phyloP scores from a whole-genome alignment of 164 flowering plant species.

The Aristolochia fimbriata region DNA sequence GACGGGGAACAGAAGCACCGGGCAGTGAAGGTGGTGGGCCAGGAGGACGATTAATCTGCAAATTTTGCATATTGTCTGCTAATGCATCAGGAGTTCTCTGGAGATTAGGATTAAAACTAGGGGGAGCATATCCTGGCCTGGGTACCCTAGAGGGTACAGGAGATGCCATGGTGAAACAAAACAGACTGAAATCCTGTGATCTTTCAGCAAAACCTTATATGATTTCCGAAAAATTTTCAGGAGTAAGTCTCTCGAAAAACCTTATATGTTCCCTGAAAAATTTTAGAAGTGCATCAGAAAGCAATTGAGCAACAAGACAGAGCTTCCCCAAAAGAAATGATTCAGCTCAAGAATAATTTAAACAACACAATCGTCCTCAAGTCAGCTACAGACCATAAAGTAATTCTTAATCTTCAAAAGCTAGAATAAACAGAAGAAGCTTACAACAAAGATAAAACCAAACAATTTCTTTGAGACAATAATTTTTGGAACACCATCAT shows the following conservation, averaged over 20 bases:
- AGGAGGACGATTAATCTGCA: conserved; percentile 41
- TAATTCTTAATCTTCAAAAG: too few species aligned
- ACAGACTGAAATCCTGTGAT: conserved; percentile 3
- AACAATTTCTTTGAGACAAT: too few species aligned
- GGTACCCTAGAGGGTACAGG: conserved; percentile 65
- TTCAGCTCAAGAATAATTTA: too few species aligned
- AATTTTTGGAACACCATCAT: too few species aligned
- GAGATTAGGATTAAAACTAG: conserved; percentile 46
- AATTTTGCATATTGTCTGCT: conserved; percentile 51
- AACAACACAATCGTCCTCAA: too few species aligned
- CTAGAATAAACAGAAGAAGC: too few species aligned
- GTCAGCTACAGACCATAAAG: too few species aligned
- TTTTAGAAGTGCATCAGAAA: too few species aligned
- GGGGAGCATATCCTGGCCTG: conserved; percentile 43
- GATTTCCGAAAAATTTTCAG: conserved; percentile 3
- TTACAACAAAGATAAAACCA: too few species aligned
- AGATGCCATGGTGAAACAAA: conserved; percentile 43
- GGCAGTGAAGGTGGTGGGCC: conserved; percentile 24
- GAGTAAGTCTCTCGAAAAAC: conserved; percentile 1
- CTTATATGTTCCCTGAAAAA: conserved; percentile 7
- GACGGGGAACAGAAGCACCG: conserved; percentile 35
- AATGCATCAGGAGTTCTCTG: conserved; percentile 33
- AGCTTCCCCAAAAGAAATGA: too few species aligned
- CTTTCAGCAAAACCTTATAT: conserved; percentile 4
- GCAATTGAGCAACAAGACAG: too few species aligned